Conservation (phyloP, 1,284 basidiomycete genomes). For the Cryptococcus hybrid region DNA sequence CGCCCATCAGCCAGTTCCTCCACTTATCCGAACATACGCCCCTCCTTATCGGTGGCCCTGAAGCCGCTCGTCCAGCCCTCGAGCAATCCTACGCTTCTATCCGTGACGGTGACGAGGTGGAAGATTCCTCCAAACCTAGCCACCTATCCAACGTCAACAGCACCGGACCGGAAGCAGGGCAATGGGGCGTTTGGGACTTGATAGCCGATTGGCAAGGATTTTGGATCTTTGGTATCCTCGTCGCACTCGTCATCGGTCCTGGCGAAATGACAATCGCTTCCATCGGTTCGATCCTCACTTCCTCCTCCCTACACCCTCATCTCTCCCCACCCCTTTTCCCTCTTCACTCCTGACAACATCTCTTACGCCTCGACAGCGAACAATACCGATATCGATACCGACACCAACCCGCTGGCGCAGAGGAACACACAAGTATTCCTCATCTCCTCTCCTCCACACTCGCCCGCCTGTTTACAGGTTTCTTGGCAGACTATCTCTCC, state of each 20-base stretch:
- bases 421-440: constrained; percentile 50
- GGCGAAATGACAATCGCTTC: constrained; percentile 48
- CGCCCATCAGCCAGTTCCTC: constrained; percentile 24
- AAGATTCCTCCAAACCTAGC: too few relatives aligned
- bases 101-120: background rate
- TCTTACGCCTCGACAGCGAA: background rate
- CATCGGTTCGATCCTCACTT: constrained; percentile 48
- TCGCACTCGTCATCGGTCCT: constrained; percentile 47
- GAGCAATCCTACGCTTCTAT: constrained; percentile 20
- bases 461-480: constrained; percentile 43
- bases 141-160: too few relatives aligned
- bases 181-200: constrained; percentile 36
- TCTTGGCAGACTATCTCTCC: constrained; percentile 47
- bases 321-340: background rate
- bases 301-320: constrained; percentile 35
- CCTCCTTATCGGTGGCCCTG: constrained; percentile 47
- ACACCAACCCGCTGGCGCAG: constrained; percentile 28
- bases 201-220: constrained; percentile 43
- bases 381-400: background rate
- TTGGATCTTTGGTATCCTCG: constrained; percentile 45
- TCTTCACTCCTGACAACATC: constrained; percentile 6
- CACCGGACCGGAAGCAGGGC: constrained; percentile 30
- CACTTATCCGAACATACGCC: constrained; percentile 46
- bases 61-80: constrained; percentile 43
- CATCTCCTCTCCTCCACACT: constrained; percentile 47